Evolutionary conservation across 352 stramenopile species (phyloP).

Genomic region (Globisporangium nunn): DNA sequence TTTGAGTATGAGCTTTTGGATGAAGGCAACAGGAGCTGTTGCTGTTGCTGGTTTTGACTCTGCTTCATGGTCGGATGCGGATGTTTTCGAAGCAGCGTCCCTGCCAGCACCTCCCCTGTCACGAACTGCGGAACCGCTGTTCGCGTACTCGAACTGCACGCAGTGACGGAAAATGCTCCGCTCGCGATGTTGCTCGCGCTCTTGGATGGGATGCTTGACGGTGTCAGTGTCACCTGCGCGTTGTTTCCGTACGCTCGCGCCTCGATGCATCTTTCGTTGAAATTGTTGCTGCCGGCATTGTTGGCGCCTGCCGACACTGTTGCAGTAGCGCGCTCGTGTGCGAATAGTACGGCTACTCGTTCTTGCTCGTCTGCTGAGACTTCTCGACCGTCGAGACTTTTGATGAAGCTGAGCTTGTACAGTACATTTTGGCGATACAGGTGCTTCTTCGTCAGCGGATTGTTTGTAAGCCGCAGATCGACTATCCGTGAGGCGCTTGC

Average conservation of each 20-base stretch:
- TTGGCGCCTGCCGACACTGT: slow-evolving; percentile 9
- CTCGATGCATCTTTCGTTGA: slow-evolving; percentile 18
- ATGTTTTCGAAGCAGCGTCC: slow-evolving; percentile 41
- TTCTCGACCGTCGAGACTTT: slow-evolving; percentile 59
- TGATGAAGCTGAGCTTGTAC: slow-evolving; percentile 45
- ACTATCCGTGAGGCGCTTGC: slow-evolving; percentile 41
- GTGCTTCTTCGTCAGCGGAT: slow-evolving; percentile 77
- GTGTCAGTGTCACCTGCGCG: slow-evolving; percentile 25
- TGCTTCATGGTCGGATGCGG: slow-evolving; percentile 6
- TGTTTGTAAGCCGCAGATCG: slow-evolving; percentile 60
- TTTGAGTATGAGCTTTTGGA: slow-evolving; percentile 25
- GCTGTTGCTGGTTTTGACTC: slow-evolving; percentile 7
- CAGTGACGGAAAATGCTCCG: not conserved
- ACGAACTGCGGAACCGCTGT: slow-evolving; percentile 20
- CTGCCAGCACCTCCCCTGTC: slow-evolving; percentile 30
- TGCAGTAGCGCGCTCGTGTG: slow-evolving; percentile 47
- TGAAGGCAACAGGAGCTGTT: slow-evolving; percentile 9
- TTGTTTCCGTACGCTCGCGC: slow-evolving; percentile 11
- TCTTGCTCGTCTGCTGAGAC: slow-evolving; percentile 74
- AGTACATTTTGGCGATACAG: slow-evolving; percentile 70
- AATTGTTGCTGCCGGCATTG: slow-evolving; percentile 3
- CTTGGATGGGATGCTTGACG: slow-evolving; percentile 43
- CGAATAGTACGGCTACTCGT: slow-evolving; percentile 56
- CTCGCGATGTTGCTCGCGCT: slow-evolving; percentile 3
- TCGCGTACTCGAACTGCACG: not conserved